These are phyloP conservation scores for Cryphonectria radicalis DNA, from an alignment of 2,329 filamentous ascomycete species.

Conservation along the genomic window DNA sequence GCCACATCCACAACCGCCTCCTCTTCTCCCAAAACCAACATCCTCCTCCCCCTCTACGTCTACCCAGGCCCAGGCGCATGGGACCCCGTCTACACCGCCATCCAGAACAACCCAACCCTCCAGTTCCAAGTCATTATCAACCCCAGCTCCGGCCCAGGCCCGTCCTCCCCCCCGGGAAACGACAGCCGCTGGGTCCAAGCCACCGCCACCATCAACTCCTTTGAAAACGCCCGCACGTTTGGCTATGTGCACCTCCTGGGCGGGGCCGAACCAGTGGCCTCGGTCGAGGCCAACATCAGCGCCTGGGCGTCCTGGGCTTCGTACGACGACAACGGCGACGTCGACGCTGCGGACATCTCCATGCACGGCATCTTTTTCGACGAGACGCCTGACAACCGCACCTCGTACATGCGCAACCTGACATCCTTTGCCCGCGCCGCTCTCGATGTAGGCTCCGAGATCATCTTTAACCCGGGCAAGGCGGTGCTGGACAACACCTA, in stretches of 20 bases:
- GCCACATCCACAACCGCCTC: background rate
- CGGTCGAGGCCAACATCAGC: conserved; percentile 13
- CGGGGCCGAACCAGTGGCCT: background rate
- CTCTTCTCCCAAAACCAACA: background rate
- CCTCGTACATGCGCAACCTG: background rate
- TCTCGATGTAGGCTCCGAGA: background rate
- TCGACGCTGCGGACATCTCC: background rate
- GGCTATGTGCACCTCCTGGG: conserved; percentile 17
- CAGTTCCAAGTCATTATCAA: conserved; percentile 25
- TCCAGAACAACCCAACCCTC: conserved; percentile 13
- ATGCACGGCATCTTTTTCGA: conserved; percentile 13
- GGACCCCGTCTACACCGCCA: conserved; percentile 8
- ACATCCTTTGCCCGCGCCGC: background rate
- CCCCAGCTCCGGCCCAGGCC: conserved; percentile 20
- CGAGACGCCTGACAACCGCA: conserved; percentile 2
- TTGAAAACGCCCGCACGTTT: conserved; percentile 6
- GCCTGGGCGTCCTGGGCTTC: conserved; percentile 9
- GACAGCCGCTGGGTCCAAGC: background rate
- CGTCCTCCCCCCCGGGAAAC: background rate
- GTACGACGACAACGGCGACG: background rate
- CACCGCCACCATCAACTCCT: conserved; percentile 7
- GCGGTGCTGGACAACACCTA: background rate
- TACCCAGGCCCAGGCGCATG: conserved; percentile 10
- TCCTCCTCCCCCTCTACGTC: conserved; percentile 12
- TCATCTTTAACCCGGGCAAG: conserved; percentile 11